Evolutionary conservation across 441 rosid genomes (phyloP), one percentile per base, ranked within the genome.

Genomic region (Oxalis stricta): DNA sequence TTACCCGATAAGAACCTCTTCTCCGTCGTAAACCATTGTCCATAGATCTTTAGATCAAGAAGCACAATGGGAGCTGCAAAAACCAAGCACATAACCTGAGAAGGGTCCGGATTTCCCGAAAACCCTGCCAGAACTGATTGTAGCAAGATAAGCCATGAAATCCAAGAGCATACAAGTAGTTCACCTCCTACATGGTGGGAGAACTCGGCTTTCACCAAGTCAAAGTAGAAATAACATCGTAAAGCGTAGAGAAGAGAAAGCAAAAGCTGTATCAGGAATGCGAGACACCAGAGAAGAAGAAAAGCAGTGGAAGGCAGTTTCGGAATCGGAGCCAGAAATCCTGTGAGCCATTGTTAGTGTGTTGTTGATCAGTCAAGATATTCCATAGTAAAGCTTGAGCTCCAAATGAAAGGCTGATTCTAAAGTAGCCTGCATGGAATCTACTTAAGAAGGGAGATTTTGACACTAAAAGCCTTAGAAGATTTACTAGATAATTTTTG

Each of bases 11-110:
- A 34, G 26, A 84, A 75, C 48, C 62, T 59, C 52, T 66, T 80
- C 56, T 75, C 73, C 1, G 81, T 73, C 6, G 82, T 80, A 60
- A 80, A 68, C 84, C 94, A 80, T 53, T 77, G 86, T 7, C 94
- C 89, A 18, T 79, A 79, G 35, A 82, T 65, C 37, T 76, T 76
- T 14, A 68, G 31, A 50, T 79, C 77, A 4, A 83, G 76, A 9
- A 71, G 41, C 46, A 63, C 45, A 18, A 83, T 41, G 0, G 84
- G 94, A 41, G 55, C 4, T 3, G 51, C 58, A 54, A 77, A 73
- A 23, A 63, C 38, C 61, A 68, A 65, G 47, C 73, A 76, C 42
- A 75, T 69, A 33, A 41, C 35, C 5, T 24, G 35, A 26, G 56
- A 63, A 7, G 26, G 19, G 51, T 43, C 13, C n/a, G 64, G 42